These are phyloP conservation scores for Pholiota conissans DNA, from an alignment of 768 basidiomycete genomes.

Conservation along the genomic window DNA sequence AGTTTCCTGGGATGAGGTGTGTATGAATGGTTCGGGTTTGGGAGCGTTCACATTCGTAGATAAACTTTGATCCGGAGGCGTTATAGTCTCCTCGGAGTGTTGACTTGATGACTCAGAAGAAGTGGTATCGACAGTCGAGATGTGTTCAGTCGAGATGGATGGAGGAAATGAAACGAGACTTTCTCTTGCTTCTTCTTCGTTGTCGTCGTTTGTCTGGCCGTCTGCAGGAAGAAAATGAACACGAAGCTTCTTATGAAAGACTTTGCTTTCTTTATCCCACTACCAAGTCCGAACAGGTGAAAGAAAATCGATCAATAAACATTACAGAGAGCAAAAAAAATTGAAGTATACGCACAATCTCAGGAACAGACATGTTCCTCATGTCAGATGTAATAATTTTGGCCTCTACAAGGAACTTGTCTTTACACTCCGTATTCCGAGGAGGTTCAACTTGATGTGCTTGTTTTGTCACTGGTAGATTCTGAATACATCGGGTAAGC, in stretches of 20 bases:
- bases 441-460: constrained; percentile 96
- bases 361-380: constrained; percentile 72
- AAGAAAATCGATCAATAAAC: constrained; percentile 11
- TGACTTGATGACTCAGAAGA: background rate
- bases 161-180: too few species aligned
- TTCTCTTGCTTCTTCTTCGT: constrained; percentile 52
- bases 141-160: constrained; percentile 19
- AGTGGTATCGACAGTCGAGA: constrained; percentile 22
- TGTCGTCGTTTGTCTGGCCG: constrained; percentile 77
- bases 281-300: constrained; percentile 25
- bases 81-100: constrained; percentile 42
- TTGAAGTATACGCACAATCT: constrained; percentile 70
- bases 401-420: constrained; percentile 98
- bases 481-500: background rate
- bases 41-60: too few species aligned
- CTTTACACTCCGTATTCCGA: constrained; percentile 91
- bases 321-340: background rate
- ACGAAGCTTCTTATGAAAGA: constrained; percentile 93
- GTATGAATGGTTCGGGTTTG: constrained; percentile 26
- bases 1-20: constrained; percentile 23
- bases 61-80: too few species aligned
- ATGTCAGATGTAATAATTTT: constrained; percentile 89
- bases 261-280: constrained; percentile 75
- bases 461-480: constrained; percentile 89
- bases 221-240: constrained; percentile 90